phyloP scores from a whole-genome alignment of 108 stramenopile genomes.

The Cyclostephanos invisitatus region DNA sequence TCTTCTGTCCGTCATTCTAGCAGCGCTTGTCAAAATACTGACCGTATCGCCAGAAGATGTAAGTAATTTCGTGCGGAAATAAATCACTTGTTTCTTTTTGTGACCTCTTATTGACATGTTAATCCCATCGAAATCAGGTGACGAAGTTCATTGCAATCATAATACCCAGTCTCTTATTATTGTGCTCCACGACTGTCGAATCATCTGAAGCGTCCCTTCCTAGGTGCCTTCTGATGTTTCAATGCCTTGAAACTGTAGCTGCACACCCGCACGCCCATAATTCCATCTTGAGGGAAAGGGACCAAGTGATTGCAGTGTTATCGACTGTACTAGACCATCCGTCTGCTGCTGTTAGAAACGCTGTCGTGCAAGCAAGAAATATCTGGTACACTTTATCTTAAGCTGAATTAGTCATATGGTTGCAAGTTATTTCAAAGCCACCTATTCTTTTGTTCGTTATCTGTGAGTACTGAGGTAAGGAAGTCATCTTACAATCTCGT shows the following conservation, averaged over 20 bases:
- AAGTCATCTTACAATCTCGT: not conserved
- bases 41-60: slow-evolving; percentile 31
- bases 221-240: slow-evolving; percentile 33
- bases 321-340: slow-evolving; percentile 39
- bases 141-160: slow-evolving; percentile 39
- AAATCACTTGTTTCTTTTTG: not conserved
- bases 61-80: slow-evolving; percentile 14
- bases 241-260: slow-evolving; percentile 43
- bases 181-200: slow-evolving; percentile 13
- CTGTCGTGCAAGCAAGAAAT: slow-evolving; percentile 49
- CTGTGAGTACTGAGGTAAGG: not conserved
- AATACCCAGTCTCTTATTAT: slow-evolving; percentile 39
- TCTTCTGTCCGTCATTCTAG: slow-evolving; percentile 29
- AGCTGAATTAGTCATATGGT: not conserved
- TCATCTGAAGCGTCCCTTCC: slow-evolving; percentile 26
- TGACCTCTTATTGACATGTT: slow-evolving; percentile 7
- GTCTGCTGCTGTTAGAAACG: slow-evolving; percentile 32
- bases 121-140: slow-evolving; percentile 21
- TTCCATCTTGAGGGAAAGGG: slow-evolving; percentile 38
- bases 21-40: slow-evolving; percentile 38
- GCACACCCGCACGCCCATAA: slow-evolving; percentile 23
- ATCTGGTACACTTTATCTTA: slow-evolving; percentile 33
- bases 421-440: not conserved
- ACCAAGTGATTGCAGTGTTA: slow-evolving; percentile 36
- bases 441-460: not conserved